Base-by-base conservation (phyloP, 1,284 basidiomycete species). In the Somion occarium region DNA sequence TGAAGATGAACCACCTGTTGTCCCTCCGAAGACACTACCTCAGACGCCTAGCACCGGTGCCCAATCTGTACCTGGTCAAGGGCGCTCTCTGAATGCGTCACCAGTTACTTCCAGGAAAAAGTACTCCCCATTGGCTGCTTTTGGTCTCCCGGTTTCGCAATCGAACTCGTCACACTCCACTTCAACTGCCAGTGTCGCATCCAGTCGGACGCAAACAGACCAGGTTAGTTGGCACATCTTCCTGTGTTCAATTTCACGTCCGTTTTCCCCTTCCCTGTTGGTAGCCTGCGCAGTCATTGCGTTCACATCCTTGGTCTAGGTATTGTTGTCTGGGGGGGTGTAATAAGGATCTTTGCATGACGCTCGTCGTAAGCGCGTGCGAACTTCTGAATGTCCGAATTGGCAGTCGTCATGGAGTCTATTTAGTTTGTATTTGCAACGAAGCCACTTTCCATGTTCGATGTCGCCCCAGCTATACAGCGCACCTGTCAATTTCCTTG, bases 91-190 rank as follows among this genome's bases (percentile, higher is more conserved):
- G 7, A 34, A 34, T 7, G 30, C 30, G 7, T 34, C 30, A 7
- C 30, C 15, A 7, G 30, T 34, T 15, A 34, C 30, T 34, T 34
- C 30, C 15, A 51, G 58, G 11, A 55, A 49, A 44, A 59, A 59
- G 46, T 59, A 59, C 43, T 59, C 58, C 5, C 56, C 56, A 1
- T 19, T 59, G 18, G 58, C 53, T 23, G 58, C 58, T 2, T 59
- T 59, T 38, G 58, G 58, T 3, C 39, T 57, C 25, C 44, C 53
- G 15, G 46, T 44, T 25, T 15, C 55, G 4, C 46, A 48, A 38
- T 18, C 46, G 15, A 39, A 20, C 3, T 45, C n/a, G n/a, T n/a
- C 44, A 45, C 42, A 42, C 39, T 46, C 44, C 15, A 27, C 19
- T 15, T 30, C 51, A 1, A 45, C 30, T n/a, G 13, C 54, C 7